Percentiles rank a stretch among this genome's conserved stretches.
Evolutionary conservation across 2,329 filamentous ascomycete genomes (phyloP).

Genomic region (Tolypocladium paradoxum): DNA sequence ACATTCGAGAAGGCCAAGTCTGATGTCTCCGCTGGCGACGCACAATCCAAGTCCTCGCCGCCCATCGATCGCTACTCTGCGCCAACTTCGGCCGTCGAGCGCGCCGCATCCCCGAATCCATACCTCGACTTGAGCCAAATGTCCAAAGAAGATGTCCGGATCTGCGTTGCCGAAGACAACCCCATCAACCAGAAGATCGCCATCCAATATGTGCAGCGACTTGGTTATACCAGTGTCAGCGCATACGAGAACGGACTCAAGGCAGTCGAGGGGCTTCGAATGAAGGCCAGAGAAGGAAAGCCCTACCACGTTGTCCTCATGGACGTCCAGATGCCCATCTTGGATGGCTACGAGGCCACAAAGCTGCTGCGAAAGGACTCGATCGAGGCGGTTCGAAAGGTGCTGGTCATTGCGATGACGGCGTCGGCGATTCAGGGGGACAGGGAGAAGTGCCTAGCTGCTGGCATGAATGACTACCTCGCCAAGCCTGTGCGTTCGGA

Average conservation of each 20-base stretch:
- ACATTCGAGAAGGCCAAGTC: slow-evolving; percentile 72
- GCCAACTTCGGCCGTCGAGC: slow-evolving; percentile 22
- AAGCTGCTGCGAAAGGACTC: slow-evolving; percentile 68
- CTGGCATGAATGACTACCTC: slow-evolving; percentile 95
- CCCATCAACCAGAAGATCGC: slow-evolving; percentile 91
- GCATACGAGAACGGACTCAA: slow-evolving; percentile 85
- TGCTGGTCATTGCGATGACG: slow-evolving; percentile 96
- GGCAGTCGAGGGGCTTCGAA: slow-evolving; percentile 74
- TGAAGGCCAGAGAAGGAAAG: slow-evolving; percentile 56
- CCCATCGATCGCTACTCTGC: slow-evolving; percentile 23
- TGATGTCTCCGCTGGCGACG: slow-evolving; percentile 47
- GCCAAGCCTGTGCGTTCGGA: slow-evolving; percentile 90
- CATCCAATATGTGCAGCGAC: slow-evolving; percentile 75
- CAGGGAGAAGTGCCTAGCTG: slow-evolving; percentile 86
- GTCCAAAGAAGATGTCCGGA: slow-evolving; percentile 65
- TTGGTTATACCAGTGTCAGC: slow-evolving; percentile 72
- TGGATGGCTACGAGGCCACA: slow-evolving; percentile 88
- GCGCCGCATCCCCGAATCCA: slow-evolving; percentile 28
- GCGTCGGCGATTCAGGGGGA: slow-evolving; percentile 91
- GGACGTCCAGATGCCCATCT: slow-evolving; percentile 93
- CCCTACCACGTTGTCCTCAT: slow-evolving; percentile 89
- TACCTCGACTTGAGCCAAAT: slow-evolving; percentile 61
- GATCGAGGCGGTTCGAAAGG: slow-evolving; percentile 64
- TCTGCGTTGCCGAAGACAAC: slow-evolving; percentile 94
- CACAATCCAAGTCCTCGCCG: slow-evolving; percentile 25